These are phyloP conservation scores for Ganoderma lucidum DNA, from an alignment of 1,284 basidiomycete species.

Conservation along the genomic window DNA sequence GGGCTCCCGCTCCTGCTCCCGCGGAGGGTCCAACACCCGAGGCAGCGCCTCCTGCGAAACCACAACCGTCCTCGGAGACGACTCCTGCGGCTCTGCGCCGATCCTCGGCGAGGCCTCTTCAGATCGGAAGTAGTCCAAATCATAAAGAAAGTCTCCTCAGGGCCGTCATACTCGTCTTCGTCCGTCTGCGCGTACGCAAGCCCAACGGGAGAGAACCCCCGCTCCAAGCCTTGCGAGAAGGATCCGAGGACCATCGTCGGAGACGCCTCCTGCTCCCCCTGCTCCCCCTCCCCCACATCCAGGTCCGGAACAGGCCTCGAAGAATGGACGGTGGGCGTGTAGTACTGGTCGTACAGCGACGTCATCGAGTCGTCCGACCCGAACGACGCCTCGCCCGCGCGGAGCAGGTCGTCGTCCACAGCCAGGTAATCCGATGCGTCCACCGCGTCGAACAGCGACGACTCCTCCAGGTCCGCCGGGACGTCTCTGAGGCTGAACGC, in stretches of 20 bases:
- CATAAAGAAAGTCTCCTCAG: not conserved
- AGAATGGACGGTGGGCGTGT: slow-evolving; percentile 28
- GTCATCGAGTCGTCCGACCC: slow-evolving; percentile 33
- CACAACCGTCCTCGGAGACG: slow-evolving; percentile 7
- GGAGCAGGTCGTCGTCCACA: slow-evolving; percentile 17
- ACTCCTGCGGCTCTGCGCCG: slow-evolving; percentile 6
- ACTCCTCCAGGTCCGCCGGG: slow-evolving; percentile 13
- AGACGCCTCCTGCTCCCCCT: not conserved
- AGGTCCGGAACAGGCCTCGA: not conserved
- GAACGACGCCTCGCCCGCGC: slow-evolving; percentile 26
- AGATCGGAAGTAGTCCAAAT: not conserved
- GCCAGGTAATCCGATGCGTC: slow-evolving; percentile 17
- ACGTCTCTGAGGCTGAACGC: not conserved
- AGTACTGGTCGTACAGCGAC: slow-evolving; percentile 33
- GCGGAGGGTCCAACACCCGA: not conserved
- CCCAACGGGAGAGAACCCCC: not conserved
- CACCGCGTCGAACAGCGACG: slow-evolving; percentile 20
- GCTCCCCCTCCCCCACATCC: not conserved
- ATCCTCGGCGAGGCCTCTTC: slow-evolving; percentile 6
- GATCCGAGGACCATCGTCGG: not conserved
- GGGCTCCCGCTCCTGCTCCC: not conserved
- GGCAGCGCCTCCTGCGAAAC: slow-evolving; percentile 6
- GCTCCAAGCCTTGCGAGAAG: not conserved
- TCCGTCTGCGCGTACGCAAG: not conserved
- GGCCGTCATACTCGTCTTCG: not conserved